Conservation (phyloP, 1,139 yeast genomes). For the Sugiyamaella pinicola region DNA sequence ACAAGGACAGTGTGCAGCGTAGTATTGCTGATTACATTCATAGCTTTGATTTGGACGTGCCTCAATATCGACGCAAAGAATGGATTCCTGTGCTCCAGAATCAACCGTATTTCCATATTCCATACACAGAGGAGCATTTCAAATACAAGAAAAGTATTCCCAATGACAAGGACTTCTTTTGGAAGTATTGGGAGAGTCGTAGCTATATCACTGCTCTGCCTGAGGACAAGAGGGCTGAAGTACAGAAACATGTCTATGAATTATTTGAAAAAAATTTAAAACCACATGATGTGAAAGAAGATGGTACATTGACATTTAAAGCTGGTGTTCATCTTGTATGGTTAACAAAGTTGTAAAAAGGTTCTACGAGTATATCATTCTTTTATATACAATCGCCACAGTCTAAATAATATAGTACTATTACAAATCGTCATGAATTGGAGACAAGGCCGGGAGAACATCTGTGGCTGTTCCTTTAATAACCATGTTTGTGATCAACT, state of each 20-base stretch:
- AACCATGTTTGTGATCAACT: conserved; percentile 36
- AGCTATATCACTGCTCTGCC: conserved; percentile 57
- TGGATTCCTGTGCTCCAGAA: conserved; percentile 52
- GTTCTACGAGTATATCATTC: background rate
- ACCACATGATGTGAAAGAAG: conserved; percentile 23
- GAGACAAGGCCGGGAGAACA: conserved; percentile 14
- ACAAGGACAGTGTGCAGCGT: conserved; percentile 41
- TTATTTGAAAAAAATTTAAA: conserved; percentile 31
- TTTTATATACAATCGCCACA: background rate
- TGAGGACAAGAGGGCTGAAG: conserved; percentile 43
- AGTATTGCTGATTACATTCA: conserved; percentile 40
- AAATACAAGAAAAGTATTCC: conserved; percentile 36
- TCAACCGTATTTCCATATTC: conserved; percentile 41
- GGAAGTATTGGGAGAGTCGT: conserved; percentile 59
- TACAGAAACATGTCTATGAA: conserved; percentile 43
- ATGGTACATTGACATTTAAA: conserved; percentile 22
- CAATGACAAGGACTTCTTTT: conserved; percentile 43
- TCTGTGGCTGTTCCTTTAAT: conserved; percentile 26
- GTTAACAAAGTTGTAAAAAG: conserved; percentile 20
- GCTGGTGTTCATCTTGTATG: conserved; percentile 30
- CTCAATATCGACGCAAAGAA: conserved; percentile 57
- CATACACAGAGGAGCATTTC: conserved; percentile 43
- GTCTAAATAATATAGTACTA: background rate
- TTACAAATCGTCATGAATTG: conserved; percentile 25
- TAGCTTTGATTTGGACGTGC: conserved; percentile 48